phyloP scores from a whole-genome alignment of 257 asterid genomes.

The Ehretia macrophylla region DNA sequence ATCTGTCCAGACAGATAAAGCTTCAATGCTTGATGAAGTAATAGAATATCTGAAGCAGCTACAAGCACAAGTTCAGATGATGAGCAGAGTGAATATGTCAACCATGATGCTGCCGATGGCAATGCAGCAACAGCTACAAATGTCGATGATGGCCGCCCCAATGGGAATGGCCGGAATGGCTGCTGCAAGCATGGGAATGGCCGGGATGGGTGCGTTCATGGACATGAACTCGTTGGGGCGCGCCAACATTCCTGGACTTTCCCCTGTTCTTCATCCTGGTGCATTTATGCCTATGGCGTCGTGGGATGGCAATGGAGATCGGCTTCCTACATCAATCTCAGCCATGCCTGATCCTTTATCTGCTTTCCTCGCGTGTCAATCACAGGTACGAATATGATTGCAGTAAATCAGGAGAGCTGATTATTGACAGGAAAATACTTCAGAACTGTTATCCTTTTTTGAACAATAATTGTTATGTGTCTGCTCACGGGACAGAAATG shows the following conservation, averaged over 20 bases:
- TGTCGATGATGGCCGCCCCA: slow-evolving; percentile 56
- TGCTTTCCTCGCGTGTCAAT: slow-evolving; percentile 52
- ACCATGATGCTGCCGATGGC: slow-evolving; percentile 61
- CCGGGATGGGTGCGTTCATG: slow-evolving; percentile 47
- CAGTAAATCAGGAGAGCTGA: not conserved
- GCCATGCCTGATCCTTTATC: slow-evolving; percentile 43
- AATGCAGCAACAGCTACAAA: slow-evolving; percentile 77
- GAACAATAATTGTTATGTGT: not conserved
- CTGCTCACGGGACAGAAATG: too few relatives aligned
- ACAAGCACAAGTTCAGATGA: slow-evolving; percentile 65
- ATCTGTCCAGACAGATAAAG: slow-evolving; percentile 63
- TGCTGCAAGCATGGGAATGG: slow-evolving; percentile 43
- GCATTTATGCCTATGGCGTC: slow-evolving; percentile 45
- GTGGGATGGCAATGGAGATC: slow-evolving; percentile 52
- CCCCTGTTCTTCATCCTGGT: slow-evolving; percentile 19
- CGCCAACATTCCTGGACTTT: slow-evolving; percentile 30
- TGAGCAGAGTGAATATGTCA: slow-evolving; percentile 72
- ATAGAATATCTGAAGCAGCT: slow-evolving; percentile 68
- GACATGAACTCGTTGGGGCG: slow-evolving; percentile 47
- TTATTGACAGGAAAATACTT: not conserved
- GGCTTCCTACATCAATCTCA: slow-evolving; percentile 16
- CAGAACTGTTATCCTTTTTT: not conserved
- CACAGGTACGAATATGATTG: slow-evolving; percentile 51
- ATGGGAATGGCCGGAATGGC: slow-evolving; percentile 41
- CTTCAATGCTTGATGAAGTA: slow-evolving; percentile 84